Conservation (phyloP, 345 rosid genomes). For the Camelina neglecta region DNA sequence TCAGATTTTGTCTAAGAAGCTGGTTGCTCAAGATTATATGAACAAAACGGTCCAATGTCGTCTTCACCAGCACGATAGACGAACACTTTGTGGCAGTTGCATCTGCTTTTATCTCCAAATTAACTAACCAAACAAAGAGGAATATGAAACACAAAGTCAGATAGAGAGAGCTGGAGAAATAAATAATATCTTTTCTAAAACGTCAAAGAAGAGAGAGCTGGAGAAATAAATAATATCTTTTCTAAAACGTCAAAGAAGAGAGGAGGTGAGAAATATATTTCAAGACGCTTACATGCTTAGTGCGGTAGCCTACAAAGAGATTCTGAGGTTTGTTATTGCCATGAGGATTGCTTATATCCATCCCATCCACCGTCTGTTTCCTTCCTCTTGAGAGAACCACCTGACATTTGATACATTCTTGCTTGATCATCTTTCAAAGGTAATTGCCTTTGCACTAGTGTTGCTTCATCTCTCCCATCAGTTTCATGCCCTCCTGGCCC, state of each 20-base stretch:
- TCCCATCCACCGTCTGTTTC: slow-evolving; percentile 98
- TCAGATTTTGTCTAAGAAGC: slow-evolving; percentile 39
- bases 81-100: background rate
- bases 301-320: slow-evolving; percentile 6
- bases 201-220: background rate
- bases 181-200: background rate
- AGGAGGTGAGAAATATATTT: background rate
- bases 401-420: slow-evolving; percentile 70
- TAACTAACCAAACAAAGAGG: slow-evolving; percentile 14
- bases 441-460: slow-evolving; percentile 58
- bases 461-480: slow-evolving; percentile 68
- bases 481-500: slow-evolving; percentile 77
- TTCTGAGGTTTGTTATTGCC: slow-evolving; percentile 63
- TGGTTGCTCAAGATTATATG: slow-evolving; percentile 23
- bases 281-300: slow-evolving; percentile 38
- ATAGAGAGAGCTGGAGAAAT: background rate
- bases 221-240: background rate
- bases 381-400: slow-evolving; percentile 71
- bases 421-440: slow-evolving; percentile 67
- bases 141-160: slow-evolving; percentile 19
- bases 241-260: background rate
- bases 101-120: slow-evolving; percentile 33
- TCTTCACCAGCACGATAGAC: slow-evolving; percentile 14
- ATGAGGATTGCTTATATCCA: slow-evolving; percentile 72
- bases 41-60: slow-evolving; percentile 26